Evolutionary conservation across 805 yeast genomes (phyloP), one percentile per base, ranked within the genome.

Genomic region (Nematodospora valgi): DNA sequence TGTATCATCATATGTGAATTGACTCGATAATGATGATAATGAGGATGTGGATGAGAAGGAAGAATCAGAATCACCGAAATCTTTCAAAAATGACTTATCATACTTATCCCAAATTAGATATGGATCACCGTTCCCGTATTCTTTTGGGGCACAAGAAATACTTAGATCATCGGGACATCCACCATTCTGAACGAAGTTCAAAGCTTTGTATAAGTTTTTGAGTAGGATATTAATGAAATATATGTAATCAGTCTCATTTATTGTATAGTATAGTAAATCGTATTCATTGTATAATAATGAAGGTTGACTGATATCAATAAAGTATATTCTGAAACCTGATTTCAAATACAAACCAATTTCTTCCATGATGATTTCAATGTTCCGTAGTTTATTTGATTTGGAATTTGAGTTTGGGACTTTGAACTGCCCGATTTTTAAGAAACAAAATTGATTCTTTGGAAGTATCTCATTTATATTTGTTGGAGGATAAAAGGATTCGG

Each of bases 311-410:
- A 68, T 49, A 40, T 73, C 76, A 25, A 73, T 54, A 46, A 67
- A 72, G 28, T 51, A 62, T 5, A 73, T 62, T 23, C 68, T 53
- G 38, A 77, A 68, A 2, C 80, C 78, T 0, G 74, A 63, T 49
- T 78, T 80, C 16, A 73, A 43, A 41, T 68, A 71, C 16, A 72
- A 49, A 0, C 83, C 83, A 4, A 72, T 64, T 43, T 79, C 85
- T 41, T 76, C 82, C 70, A 78, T 68, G 0, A 60, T 52, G 23
- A 76, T 51, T 27, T 68, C 68, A 8, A 74, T 58, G 35, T 58
- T 58, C 5, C 52, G 41, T n/a, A 63, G 43, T 20, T 59, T 56
- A 19, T 55, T 51, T 14, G 6, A 21, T 35, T 34, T 4, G 4
- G 6, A 12, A 14, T 23, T 11, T 9, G 11, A 9, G 9, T 11